Percentiles rank a stretch among this genome's conserved stretches.
phyloP scores from a whole-genome alignment of 2,329 filamentous ascomycete genomes.

The Leptographium radiaticola region DNA sequence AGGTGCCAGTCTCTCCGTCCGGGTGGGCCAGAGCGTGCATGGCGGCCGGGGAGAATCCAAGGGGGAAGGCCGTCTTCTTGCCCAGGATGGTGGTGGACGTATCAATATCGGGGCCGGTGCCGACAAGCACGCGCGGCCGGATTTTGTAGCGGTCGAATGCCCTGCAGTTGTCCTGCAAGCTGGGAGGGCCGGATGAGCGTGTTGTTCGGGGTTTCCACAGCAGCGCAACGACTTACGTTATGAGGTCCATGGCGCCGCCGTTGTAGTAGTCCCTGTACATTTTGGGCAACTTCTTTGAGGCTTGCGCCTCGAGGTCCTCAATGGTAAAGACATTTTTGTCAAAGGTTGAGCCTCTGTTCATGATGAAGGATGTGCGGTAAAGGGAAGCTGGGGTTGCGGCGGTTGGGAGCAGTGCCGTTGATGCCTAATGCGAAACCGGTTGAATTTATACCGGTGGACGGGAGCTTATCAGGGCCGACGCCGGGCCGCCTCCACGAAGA shows the following conservation, averaged over 20 bases:
- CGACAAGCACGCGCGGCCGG: conserved; percentile 27
- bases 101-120: background rate
- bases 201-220: too few relatives aligned
- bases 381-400: background rate
- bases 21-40: conserved; percentile 38
- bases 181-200: conserved; percentile 2
- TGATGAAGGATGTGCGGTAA: background rate
- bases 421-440: background rate
- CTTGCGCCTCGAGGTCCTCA: conserved; percentile 2
- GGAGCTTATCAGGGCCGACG: too few relatives aligned
- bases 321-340: conserved; percentile 4
- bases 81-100: conserved; percentile 29
- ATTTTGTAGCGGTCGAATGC: conserved; percentile 39
- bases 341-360: background rate
- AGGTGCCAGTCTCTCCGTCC: conserved; percentile 36
- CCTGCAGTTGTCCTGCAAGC: conserved; percentile 36
- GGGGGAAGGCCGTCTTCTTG: conserved; percentile 26
- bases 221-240: conserved; percentile 21
- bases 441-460: too few relatives aligned
- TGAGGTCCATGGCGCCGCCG: conserved; percentile 40
- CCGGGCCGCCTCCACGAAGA: too few relatives aligned
- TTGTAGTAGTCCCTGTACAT: conserved; percentile 36
- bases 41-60: conserved; percentile 40
- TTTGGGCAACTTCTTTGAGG: conserved; percentile 2
- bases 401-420: too few relatives aligned